Evolutionary conservation across 345 rosid species (phyloP).

Genomic region (Sisymbrium irio): DNA sequence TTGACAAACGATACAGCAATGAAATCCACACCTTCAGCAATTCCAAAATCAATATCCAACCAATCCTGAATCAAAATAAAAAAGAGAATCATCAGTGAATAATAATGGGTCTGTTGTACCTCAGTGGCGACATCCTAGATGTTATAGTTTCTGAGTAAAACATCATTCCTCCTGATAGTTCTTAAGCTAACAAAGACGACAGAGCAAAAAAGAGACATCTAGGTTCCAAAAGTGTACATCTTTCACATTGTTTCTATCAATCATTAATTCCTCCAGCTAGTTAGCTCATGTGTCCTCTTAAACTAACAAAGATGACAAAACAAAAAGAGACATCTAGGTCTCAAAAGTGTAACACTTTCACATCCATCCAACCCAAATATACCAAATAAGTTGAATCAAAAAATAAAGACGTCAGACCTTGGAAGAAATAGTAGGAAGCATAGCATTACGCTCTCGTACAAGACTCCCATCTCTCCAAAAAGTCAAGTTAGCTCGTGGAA

Average conservation of each 20-base stretch:
- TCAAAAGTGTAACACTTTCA: background rate
- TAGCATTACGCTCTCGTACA: slow-evolving; percentile 95
- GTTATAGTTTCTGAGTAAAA: background rate
- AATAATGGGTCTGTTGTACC: background rate
- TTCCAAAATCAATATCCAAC: slow-evolving; percentile 98
- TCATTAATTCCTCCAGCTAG: background rate
- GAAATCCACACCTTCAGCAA: slow-evolving; percentile 96
- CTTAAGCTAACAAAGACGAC: background rate
- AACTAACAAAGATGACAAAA: background rate
- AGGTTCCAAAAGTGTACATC: background rate
- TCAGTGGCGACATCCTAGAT: background rate
- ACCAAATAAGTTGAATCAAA: slow-evolving; percentile 1
- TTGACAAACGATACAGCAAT: slow-evolving; percentile 98
- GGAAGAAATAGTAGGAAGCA: slow-evolving; percentile 97
- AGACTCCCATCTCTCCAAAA: slow-evolving; percentile 99
- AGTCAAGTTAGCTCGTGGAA: slow-evolving; percentile 97
- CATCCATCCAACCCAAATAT: background rate
- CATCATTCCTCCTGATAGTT: background rate
- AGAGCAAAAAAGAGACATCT: background rate
- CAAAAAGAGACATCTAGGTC: background rate
- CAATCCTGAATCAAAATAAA: slow-evolving; percentile 61
- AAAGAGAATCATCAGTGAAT: background rate
- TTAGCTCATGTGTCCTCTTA: background rate
- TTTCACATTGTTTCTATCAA: background rate
- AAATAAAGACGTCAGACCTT: slow-evolving; percentile 44